Evolutionary conservation across 2,329 filamentous ascomycete genomes (phyloP).

Genomic region (Trichophyton verrucosum): DNA sequence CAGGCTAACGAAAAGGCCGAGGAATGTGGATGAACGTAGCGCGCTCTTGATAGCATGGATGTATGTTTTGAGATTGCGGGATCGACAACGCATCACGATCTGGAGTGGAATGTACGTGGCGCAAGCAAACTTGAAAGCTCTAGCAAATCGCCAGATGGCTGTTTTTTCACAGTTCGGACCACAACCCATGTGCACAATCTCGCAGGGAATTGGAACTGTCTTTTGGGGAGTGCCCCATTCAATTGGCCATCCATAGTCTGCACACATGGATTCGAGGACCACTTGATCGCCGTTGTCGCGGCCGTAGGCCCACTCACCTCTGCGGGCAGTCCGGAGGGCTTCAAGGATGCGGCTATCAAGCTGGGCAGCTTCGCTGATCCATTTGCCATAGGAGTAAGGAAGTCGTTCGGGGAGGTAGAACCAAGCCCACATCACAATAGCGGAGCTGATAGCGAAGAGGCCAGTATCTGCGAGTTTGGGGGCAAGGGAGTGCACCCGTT

Average conservation of each 20-base stretch:
- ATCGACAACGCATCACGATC: constrained; percentile 47
- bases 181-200: constrained; percentile 69
- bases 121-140: constrained; percentile 62
- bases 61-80: constrained; percentile 34
- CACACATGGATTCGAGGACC: constrained; percentile 59
- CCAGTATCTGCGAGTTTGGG: constrained; percentile 48
- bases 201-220: constrained; percentile 64
- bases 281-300: constrained; percentile 57
- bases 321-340: constrained; percentile 55
- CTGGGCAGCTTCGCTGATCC: constrained; percentile 66
- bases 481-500: constrained; percentile 29
- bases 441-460: constrained; percentile 59
- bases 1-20: constrained; percentile 62
- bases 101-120: constrained; percentile 66
- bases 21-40: constrained; percentile 60
- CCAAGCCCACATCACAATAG: constrained; percentile 80
- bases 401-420: constrained; percentile 62
- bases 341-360: constrained; percentile 64
- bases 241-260: constrained; percentile 55
- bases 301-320: constrained; percentile 56
- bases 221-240: constrained; percentile 59
- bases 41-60: constrained; percentile 47
- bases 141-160: constrained; percentile 53
- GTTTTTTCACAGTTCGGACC: constrained; percentile 58
- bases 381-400: constrained; percentile 62